Conservation (phyloP, 495 filamentous ascomycete genomes). For the Trichoderma orchidacearum region DNA sequence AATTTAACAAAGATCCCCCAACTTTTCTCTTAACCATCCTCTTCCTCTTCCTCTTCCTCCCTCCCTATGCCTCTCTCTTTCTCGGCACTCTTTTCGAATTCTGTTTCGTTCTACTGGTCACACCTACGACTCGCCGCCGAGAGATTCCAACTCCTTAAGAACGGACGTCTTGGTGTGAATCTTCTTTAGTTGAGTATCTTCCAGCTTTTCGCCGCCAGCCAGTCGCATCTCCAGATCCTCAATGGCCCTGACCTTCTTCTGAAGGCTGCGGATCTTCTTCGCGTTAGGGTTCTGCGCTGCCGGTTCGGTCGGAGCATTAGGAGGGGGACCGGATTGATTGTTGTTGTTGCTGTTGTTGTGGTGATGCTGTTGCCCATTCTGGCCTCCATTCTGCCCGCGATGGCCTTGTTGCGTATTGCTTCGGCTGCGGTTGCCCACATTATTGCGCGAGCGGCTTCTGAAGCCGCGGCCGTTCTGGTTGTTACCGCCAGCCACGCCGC, state of each 20-base stretch:
- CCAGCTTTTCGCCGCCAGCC: constrained; percentile 86
- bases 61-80: background rate
- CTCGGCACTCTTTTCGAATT: background rate
- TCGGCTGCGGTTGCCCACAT: constrained; percentile 14
- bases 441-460: constrained; percentile 25
- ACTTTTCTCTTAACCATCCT: no score
- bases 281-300: constrained; percentile 38
- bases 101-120: background rate
- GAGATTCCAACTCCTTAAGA: constrained; percentile 57
- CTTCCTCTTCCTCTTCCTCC: background rate
- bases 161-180: constrained; percentile 78
- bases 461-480: constrained; percentile 31
- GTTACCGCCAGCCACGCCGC: constrained; percentile 24
- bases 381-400: constrained; percentile 14
- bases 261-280: constrained; percentile 79
- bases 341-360: constrained; percentile 13
- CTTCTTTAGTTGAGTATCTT: constrained; percentile 98
- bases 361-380: constrained; percentile 6
- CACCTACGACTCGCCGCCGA: constrained; percentile 20
- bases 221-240: constrained; percentile 95
- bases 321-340: constrained; percentile 4
- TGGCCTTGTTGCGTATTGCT: constrained; percentile 12
- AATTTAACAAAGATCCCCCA: no score
- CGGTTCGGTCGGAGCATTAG: constrained; percentile 10
- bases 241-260: constrained; percentile 96